phyloP scores from a whole-genome alignment of 495 filamentous ascomycete species.

The Rhizodiscina lignyota region DNA sequence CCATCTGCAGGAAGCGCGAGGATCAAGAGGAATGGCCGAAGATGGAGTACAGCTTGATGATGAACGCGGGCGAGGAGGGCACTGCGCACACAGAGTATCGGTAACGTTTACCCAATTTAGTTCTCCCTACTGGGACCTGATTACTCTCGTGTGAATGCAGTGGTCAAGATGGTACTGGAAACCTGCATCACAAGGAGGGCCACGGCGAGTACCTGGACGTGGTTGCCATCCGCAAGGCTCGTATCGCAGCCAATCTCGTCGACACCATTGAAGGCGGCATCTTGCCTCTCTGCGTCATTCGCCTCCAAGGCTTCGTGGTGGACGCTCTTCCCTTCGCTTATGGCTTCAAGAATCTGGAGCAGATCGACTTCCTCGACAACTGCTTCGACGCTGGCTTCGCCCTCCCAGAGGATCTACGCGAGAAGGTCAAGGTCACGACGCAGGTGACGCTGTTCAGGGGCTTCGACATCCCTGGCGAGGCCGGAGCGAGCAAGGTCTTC shows the following conservation, averaged over 20 bases:
- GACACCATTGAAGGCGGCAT: conserved; percentile 1
- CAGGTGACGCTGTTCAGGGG: too few relatives aligned
- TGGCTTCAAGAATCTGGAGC: too few relatives aligned
- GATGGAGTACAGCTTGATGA: too few relatives aligned
- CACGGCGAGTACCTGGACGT: conserved; percentile 10
- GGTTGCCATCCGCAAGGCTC: conserved; percentile 7
- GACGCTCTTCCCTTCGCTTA: conserved; percentile 8
- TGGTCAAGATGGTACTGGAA: conserved; percentile 6
- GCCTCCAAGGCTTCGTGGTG: conserved; percentile 10
- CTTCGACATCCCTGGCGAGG: too few relatives aligned
- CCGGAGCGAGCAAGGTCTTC: too few relatives aligned
- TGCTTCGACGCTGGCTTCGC: too few relatives aligned
- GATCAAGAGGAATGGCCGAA: too few relatives aligned
- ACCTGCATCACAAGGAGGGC: conserved; percentile 6
- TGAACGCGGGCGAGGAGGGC: neutral
- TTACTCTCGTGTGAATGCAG: too few relatives aligned
- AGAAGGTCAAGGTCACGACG: too few relatives aligned
- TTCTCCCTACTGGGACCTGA: neutral
- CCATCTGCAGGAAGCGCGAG: conserved; percentile 5
- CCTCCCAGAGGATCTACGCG: too few relatives aligned
- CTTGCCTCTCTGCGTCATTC: conserved; percentile 2
- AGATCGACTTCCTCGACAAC: too few relatives aligned
- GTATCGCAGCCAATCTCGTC: conserved; percentile 3
- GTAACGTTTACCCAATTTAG: neutral
- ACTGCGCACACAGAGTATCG: conserved; percentile 1